Conservation (phyloP, 2,329 filamentous ascomycete genomes). For the Diaporthe eres region DNA sequence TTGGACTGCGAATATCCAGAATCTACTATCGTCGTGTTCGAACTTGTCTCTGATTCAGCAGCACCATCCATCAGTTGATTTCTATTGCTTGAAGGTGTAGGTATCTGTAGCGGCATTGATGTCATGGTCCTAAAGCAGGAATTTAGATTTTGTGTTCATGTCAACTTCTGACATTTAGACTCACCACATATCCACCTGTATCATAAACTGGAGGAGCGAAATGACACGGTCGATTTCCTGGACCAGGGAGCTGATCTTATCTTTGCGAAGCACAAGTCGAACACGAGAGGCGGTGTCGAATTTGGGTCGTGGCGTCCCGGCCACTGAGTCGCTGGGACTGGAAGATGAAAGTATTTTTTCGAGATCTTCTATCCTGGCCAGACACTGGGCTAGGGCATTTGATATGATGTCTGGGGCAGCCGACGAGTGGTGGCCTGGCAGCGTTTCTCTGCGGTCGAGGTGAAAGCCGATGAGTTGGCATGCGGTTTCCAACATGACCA, state of each 20-base stretch:
- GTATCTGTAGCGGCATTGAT: background rate
- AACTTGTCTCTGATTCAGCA: accelerated
- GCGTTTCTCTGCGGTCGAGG: background rate
- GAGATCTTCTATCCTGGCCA: background rate
- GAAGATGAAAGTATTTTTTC: background rate
- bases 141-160: background rate
- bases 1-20: background rate
- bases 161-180: background rate
- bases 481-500: background rate
- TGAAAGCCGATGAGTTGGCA: background rate
- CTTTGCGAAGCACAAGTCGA: slow-evolving; percentile 8
- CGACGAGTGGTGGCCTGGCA: background rate
- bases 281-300: background rate
- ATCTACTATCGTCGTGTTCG: accelerated
- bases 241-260: background rate
- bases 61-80: background rate
- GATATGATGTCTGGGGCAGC: background rate
- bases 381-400: background rate
- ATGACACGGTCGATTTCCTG: background rate
- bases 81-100: too few species aligned
- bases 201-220: background rate
- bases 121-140: background rate
- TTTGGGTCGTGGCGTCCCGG: background rate
- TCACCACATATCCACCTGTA: slow-evolving; percentile 5
- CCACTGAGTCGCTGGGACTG: background rate